phyloP scores from a whole-genome alignment of 352 stramenopile genomes.

The Phytopythium aichiense region DNA sequence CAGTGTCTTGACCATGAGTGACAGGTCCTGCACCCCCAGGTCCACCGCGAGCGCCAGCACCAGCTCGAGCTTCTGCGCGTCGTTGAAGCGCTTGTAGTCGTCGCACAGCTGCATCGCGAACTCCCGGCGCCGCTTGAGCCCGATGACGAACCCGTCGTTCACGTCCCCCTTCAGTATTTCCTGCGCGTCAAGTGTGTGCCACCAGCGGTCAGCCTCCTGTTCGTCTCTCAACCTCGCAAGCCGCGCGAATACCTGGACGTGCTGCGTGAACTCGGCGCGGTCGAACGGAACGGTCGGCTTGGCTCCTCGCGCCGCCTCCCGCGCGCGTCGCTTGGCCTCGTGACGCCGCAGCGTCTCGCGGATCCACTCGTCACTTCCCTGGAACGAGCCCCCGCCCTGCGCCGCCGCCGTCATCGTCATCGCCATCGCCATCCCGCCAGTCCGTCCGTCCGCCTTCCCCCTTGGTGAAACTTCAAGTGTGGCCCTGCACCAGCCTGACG shows the following conservation, averaged over 20 bases:
- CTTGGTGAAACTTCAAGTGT: conserved; percentile 3
- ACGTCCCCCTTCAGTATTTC: conserved; percentile 59
- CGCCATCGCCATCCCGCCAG: conserved; percentile 5
- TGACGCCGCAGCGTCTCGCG: conserved; percentile 28
- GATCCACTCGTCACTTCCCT: conserved; percentile 58
- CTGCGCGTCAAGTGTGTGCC: conserved; percentile 11
- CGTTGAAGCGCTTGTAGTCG: conserved; percentile 75
- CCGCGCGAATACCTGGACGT: conserved; percentile 34
- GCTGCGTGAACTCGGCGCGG: conserved; percentile 45
- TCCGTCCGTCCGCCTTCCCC: neutral
- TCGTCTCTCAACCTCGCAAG: neutral
- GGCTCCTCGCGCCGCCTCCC: conserved; percentile 20
- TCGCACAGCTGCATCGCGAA: conserved; percentile 71
- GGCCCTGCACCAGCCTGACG: neutral
- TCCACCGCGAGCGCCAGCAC: conserved; percentile 78
- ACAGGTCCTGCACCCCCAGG: conserved; percentile 74
- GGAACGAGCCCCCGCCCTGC: conserved; percentile 18
- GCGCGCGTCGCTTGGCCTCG: conserved; percentile 32
- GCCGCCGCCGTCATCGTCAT: neutral
- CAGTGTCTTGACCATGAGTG: conserved; percentile 76
- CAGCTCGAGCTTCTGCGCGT: conserved; percentile 71
- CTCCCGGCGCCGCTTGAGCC: conserved; percentile 72
- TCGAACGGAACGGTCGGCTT: conserved; percentile 50
- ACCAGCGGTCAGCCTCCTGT: neutral
- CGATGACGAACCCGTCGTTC: conserved; percentile 81